These are phyloP conservation scores for Sambucus nigra DNA, from an alignment of 129 eudicot species.

Conservation along the genomic window DNA sequence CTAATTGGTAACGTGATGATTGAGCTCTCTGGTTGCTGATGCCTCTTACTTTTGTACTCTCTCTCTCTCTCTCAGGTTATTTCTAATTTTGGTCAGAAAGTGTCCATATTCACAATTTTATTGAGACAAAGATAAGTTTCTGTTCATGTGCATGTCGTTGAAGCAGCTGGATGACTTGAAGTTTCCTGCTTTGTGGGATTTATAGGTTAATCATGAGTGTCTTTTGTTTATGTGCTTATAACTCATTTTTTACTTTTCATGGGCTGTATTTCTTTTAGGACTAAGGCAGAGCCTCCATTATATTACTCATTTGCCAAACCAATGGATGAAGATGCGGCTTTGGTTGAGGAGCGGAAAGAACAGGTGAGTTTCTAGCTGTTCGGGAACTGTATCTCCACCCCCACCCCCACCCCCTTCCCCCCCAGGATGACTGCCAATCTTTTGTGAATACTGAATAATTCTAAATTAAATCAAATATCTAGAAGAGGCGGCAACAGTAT, in stretches of 20 bases:
- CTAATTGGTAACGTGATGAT: too few relatives aligned
- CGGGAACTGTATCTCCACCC: too few relatives aligned
- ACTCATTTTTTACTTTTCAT: conserved; percentile 31
- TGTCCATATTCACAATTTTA: conserved; percentile 98
- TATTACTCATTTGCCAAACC: conserved; percentile 71
- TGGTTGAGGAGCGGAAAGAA: conserved; percentile 60
- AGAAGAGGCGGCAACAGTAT: neutral
- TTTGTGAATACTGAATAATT: neutral
- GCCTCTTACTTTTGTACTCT: conserved; percentile 1
- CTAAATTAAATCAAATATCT: neutral
- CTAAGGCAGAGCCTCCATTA: conserved; percentile 86
- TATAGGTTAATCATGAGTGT: conserved; percentile 25
- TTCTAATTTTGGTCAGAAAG: conserved; percentile 97
- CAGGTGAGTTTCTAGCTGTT: conserved; percentile 38
- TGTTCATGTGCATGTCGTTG: conserved; percentile 59
- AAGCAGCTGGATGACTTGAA: conserved; percentile 49
- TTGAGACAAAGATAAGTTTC: conserved; percentile 98
- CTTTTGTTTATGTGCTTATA: conserved; percentile 10
- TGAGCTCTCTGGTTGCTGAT: conserved; percentile 3
- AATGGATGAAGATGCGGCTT: conserved; percentile 54
- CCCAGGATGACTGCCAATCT: too few relatives aligned
- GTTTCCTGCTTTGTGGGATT: conserved; percentile 36
- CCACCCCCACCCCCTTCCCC: too few relatives aligned
- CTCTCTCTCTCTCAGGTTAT: conserved; percentile 60
- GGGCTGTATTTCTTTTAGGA: conserved; percentile 57